Base-by-base conservation (phyloP, 306 rosid species). In the Crotalaria pallida region DNA sequence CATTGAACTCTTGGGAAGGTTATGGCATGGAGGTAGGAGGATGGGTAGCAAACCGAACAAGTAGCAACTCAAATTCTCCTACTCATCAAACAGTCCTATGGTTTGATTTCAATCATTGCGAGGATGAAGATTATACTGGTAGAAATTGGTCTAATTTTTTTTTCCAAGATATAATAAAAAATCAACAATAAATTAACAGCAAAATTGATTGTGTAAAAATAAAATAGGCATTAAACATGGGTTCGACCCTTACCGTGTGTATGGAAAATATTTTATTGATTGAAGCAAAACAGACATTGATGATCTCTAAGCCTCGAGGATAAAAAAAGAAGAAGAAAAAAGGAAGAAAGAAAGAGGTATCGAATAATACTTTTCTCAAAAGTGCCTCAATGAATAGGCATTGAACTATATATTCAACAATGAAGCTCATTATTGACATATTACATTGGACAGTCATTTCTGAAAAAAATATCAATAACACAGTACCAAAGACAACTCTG, bases 361-460 rank as follows among this genome's bases (percentile, higher is more conserved):
- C 0, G 3, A 2, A 0, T 10, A 22, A 15, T n/a, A 7, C n/a
- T 64, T 64, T 26, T 26, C 17, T 64, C 10, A 40, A 40, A 40
- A 61, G 50, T 61, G 18, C 63, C 74, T 55, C 66, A 26, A 24
- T 23, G 12, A 26, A 56, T 26, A 19, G 38, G 8, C 44, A 38
- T 36, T 38, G 45, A 38, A 73, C 64, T 40, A 52, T 17, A 11
- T 2, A 64, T 50, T 73, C 61, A 73, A 51, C 40, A 15, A 22
- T 60, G 51, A 60, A 60, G 62, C 72, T 63, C 29, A 50, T 74
- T 44, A 65, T 44, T 67, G 22, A 65, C 60, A 9, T 56, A 65
- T 36, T 74, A 27, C 8, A 2, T 10, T 58, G 34, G 69, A 34
- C 6, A 29, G n/a, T n/a, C 23, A 43, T 52, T 56, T 27, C 44